Evolutionary conservation across 805 yeast genomes (phyloP), one percentile per base, ranked within the genome.

Genomic region (Sugiyamaella smithiae): DNA sequence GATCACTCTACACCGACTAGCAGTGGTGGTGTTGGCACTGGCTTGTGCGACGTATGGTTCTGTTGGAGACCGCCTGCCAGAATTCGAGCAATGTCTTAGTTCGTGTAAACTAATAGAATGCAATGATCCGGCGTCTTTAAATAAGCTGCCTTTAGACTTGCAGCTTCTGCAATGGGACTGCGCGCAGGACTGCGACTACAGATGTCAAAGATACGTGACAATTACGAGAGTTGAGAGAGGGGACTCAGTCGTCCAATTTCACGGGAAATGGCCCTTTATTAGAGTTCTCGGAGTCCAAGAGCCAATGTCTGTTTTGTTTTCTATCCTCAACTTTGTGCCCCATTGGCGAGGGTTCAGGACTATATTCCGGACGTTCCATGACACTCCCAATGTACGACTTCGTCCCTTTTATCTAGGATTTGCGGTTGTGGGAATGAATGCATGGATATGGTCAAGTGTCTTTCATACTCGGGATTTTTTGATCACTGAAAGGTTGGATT

Each of bases 221-320:
- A 59, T 61, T 1, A 69, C 76, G 32, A 71, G 96, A 19, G 66
- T 69, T 12, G 55, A 49, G 0, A 55, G 67, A 1, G 72, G 74
- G n/a, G 73, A 76, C 51, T 82, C 80, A 48, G 69, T 88, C 0
- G 75, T 75, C 35, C 99, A 93, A 65, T 93, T 88, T 68, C 97
- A 93, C 66, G 99, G 99, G 0, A 93, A 93, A 69, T 93, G 99
- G 99, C 98, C 98, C 1, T 93, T 93, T 60, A 53, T 72, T 14
- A 74, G 99, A 43, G 61, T 85, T 0, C 67, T 75, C n/a, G 95
- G 95, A 0, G 70, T 85, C 9, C 99, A 93, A 65, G 99, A 93
- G 63, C 69, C 88, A 0, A 86, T 83, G 20, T 84, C 95, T 11
- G 81, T 85, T 1, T 17, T 88, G 1, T 91, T 93, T 65, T 85